Conservation (phyloP, 192 early-diverging fungal species). For the Diversispora epigaea region DNA sequence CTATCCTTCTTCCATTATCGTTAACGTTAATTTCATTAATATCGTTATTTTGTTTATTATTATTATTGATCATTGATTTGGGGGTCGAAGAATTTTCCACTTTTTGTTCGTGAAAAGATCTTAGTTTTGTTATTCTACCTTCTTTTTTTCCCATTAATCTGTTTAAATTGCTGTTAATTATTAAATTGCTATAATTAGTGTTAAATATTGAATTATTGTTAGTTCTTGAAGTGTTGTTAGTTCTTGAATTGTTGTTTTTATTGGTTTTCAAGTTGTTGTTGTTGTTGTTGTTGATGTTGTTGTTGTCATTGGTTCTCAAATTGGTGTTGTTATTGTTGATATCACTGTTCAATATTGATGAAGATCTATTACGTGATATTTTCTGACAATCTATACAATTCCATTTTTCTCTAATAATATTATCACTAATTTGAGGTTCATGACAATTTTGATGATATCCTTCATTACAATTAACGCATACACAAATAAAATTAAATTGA, state of each 20-base stretch:
- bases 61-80: too few species aligned
- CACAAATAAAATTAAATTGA: conserved; percentile 23
- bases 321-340: background rate
- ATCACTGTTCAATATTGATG: background rate
- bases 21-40: too few species aligned
- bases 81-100: too few species aligned
- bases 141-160: background rate
- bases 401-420: conserved; percentile 1
- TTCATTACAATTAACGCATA: conserved; percentile 10
- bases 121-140: background rate
- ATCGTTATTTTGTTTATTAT: too few species aligned
- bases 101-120: background rate
- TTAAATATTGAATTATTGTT: too few species aligned
- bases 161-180: background rate
- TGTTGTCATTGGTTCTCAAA: background rate
- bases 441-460: conserved; percentile 29
- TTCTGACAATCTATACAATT: conserved; percentile 14
- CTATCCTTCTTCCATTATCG: too few species aligned
- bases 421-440: conserved; percentile 18
- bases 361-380: background rate
- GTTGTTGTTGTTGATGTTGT: too few species aligned
- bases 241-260: too few species aligned
- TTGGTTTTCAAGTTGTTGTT: too few species aligned
- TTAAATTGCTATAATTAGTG: too few species aligned
- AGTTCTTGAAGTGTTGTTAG: too few species aligned